phyloP scores from a whole-genome alignment of 169 alveolate species.

The Perkinsus olseni region DNA sequence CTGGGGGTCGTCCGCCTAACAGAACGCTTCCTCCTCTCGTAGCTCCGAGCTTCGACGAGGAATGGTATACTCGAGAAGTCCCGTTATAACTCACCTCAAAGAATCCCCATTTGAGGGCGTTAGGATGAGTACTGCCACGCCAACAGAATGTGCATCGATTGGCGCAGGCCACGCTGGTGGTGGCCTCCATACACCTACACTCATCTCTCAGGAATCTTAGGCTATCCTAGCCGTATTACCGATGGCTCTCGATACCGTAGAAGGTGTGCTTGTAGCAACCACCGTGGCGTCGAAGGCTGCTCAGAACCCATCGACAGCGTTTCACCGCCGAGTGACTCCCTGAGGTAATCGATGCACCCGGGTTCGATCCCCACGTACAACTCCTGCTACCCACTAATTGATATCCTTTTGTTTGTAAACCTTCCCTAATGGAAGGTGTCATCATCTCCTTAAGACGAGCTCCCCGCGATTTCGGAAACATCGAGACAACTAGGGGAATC shows the following conservation, averaged over 20 bases:
- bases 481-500: too few relatives aligned
- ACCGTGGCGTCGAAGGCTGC: slow-evolving; percentile 49
- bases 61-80: too few relatives aligned
- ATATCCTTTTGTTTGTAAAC: neutral
- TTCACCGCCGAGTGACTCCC: slow-evolving; percentile 62
- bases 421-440: neutral
- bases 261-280: slow-evolving; percentile 65
- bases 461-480: too few relatives aligned
- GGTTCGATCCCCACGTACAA: neutral
- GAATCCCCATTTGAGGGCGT: neutral
- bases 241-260: slow-evolving; percentile 41
- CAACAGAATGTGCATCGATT: slow-evolving; percentile 63
- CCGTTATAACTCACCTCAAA: neutral
- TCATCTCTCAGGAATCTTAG: neutral
- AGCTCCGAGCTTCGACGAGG: too few relatives aligned
- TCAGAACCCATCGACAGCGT: slow-evolving; percentile 53
- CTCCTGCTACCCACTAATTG: neutral
- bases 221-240: neutral
- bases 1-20: neutral
- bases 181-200: slow-evolving; percentile 58
- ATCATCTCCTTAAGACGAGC: neutral
- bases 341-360: neutral
- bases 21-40: neutral
- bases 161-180: slow-evolving; percentile 65
- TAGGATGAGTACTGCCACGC: slow-evolving; percentile 60